A percentile compares a stretch with the other conserved stretches of the same genome.
phyloP scores from a whole-genome alignment of 148 eudicot genomes.

The Camellia granthamiana region DNA sequence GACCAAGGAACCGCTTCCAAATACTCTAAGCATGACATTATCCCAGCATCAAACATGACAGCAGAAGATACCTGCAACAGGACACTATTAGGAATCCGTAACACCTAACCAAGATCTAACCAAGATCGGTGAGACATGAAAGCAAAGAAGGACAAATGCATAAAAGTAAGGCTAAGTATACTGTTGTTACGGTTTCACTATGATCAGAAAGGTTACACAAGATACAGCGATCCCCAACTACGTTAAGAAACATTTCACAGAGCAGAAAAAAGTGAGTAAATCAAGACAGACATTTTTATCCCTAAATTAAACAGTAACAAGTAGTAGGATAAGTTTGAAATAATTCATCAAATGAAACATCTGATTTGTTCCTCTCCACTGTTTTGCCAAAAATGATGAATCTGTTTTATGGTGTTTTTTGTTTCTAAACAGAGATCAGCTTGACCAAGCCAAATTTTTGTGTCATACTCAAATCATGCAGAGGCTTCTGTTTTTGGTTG shows the following conservation, averaged over 20 bases:
- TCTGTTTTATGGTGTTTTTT: background rate
- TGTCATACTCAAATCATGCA: background rate
- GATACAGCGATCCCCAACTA: no score
- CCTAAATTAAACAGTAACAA: background rate
- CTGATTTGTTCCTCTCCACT: background rate
- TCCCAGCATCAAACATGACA: slow-evolving; percentile 72
- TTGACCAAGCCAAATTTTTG: background rate
- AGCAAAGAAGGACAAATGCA: no score
- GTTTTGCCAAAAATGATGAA: background rate
- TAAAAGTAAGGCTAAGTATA: no score
- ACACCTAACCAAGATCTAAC: no score
- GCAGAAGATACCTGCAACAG: slow-evolving; percentile 69
- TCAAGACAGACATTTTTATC: background rate
- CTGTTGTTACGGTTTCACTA: no score
- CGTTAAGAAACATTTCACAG: background rate
- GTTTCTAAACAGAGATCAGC: background rate
- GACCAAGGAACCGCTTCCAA: slow-evolving; percentile 94
- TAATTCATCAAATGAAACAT: background rate
- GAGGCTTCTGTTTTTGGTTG: background rate
- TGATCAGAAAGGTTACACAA: no score
- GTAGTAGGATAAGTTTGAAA: background rate
- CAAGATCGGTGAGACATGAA: no score
- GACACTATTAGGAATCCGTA: background rate
- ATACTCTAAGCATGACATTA: slow-evolving; percentile 71
- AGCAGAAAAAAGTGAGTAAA: background rate